A percentile compares a stretch with the other conserved stretches of the same genome.
phyloP scores from a whole-genome alignment of 2,329 filamentous ascomycete genomes.

The Neurospora sp. region DNA sequence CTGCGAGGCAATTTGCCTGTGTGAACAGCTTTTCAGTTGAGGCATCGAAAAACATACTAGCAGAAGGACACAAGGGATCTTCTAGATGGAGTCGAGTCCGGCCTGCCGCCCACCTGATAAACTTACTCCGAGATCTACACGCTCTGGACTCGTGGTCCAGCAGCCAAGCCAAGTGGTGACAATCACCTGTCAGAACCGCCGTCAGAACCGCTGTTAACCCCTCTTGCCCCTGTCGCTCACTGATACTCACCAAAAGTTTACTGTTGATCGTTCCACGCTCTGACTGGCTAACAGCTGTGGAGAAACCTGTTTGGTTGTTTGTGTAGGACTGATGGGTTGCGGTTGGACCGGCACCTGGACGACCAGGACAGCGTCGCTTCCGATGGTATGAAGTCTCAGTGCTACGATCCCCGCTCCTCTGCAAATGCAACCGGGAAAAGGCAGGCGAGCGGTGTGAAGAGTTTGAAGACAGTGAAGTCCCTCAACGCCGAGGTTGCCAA shows the following conservation, averaged over 20 bases:
- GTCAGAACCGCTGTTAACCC: not conserved
- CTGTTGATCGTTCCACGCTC: not conserved
- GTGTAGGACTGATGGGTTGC: not conserved
- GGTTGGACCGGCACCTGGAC: not conserved
- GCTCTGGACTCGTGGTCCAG: not conserved
- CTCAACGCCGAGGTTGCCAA: not conserved
- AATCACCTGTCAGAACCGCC: not conserved
- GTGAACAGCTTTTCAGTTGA: not conserved
- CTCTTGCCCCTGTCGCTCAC: not conserved
- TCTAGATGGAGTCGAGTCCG: not conserved
- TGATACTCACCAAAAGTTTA: not conserved
- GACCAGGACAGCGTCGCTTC: not conserved
- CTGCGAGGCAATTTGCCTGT: not conserved
- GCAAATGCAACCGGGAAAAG: not conserved
- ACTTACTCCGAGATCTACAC: not conserved
- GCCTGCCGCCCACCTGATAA: not conserved
- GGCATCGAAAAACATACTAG: not conserved
- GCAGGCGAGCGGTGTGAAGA: not conserved
- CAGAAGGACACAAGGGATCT: not conserved
- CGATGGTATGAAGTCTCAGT: not conserved
- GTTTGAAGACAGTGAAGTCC: not conserved
- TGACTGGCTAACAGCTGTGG: not conserved
- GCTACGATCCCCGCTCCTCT: not conserved
- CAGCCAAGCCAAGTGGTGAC: not conserved
- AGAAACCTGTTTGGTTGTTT: not conserved